Evolutionary conservation across 2,329 filamentous ascomycete genomes (phyloP), one percentile per base, ranked within the genome.

Genomic region (Sporothrix luriei): DNA sequence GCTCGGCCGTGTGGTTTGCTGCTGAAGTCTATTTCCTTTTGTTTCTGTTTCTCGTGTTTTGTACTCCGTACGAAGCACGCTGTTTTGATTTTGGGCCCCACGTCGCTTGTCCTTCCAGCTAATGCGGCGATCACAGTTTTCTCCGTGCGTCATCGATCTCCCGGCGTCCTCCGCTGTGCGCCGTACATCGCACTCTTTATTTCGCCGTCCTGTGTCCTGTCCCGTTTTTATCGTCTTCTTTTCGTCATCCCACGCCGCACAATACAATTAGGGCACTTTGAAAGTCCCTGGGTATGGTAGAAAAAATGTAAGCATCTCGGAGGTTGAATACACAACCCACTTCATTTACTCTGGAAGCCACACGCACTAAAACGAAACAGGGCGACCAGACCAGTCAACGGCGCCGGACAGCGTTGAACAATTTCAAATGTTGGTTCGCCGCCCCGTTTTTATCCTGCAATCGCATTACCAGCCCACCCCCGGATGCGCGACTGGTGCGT

Each of bases 391-490:
- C 61, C 61, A 49, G 43, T 46, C 21, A 59, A 10, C 19, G 54
- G 55, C 55, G 19, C 16, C 33, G 43, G 29, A 14, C 38, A 65
- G 62, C 61, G 43, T 52, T 51, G 62, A 65, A 24, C 46, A 65
- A 65, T 21, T 65, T 65, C 46, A 65, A 51, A 51, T 21, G 24
- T 51, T 26, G 62, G 21, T 19, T 24, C 61, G 38, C 24, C 11
- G 64, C 64, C 64, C 64, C 64, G 33, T 10, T 66, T 66, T 54
- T 66, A 38, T 46, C 33, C 64, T 52, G 48, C 64, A 66, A 7
- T 43, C 6, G 38, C 19, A 33, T 26, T 43, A 29, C 40, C 10
- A 33, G 29, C 49, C 40, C 64, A 51, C 62, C 62, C 33, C 64
- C 64, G 49, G 64, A 43, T 54, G 49, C 48, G 33, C 64, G 21